Conservation (phyloP, 2,329 filamentous ascomycete species). For the Talaromyces albobiverticillius region DNA sequence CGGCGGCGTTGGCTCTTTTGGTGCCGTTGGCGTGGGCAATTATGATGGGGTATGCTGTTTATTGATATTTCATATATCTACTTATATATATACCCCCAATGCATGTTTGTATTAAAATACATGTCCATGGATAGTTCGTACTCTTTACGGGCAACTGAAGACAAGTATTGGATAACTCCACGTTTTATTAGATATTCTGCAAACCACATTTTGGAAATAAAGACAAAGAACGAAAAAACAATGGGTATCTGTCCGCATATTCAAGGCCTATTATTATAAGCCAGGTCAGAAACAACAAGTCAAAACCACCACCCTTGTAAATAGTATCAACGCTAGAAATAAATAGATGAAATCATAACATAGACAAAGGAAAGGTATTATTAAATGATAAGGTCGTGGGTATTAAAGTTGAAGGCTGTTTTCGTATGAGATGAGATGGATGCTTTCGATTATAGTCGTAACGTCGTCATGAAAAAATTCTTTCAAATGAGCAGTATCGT, state of each 20-base stretch:
- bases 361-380: slow-evolving; percentile 1
- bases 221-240: not conserved
- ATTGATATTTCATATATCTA: not conserved
- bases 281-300: not conserved
- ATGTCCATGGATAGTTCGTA: too few species aligned
- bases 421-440: not conserved
- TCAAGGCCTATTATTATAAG: not conserved
- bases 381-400: not conserved
- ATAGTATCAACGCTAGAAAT: not conserved
- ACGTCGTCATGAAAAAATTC: not conserved
- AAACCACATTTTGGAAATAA: not conserved
- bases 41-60: slow-evolving; percentile 12
- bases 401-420: not conserved
- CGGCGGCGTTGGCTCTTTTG: slow-evolving; percentile 51
- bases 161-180: too few species aligned
- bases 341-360: not conserved
- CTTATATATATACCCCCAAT: not conserved
- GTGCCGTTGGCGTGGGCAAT: slow-evolving; percentile 50
- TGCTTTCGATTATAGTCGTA: slow-evolving; percentile 4
- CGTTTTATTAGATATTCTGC: not conserved
- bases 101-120: too few species aligned
- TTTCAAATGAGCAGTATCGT: not conserved
- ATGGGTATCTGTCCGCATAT: slow-evolving; percentile 14
- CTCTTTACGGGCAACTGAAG: too few species aligned
- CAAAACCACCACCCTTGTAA: slow-evolving; percentile 5